Conservation (phyloP, 805 yeast genomes). For the Kazachstania psychrophila region DNA sequence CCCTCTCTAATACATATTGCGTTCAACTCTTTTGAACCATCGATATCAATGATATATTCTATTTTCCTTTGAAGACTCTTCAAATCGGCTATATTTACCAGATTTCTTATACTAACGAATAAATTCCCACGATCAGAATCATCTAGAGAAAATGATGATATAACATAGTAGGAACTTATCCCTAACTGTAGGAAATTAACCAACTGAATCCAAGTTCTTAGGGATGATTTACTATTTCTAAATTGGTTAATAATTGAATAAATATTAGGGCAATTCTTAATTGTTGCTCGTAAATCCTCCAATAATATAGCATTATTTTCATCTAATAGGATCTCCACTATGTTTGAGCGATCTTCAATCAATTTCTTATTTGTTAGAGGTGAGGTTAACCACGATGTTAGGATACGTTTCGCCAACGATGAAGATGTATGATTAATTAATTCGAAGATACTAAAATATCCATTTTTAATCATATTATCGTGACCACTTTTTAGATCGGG, state of each 20-base stretch:
- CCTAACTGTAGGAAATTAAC: slow-evolving; percentile 17
- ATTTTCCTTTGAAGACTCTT: slow-evolving; percentile 12
- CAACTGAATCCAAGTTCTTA: slow-evolving; percentile 27
- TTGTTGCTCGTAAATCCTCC: slow-evolving; percentile 13
- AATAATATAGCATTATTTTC: slow-evolving; percentile 14
- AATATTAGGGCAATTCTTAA: slow-evolving; percentile 29
- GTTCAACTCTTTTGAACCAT: slow-evolving; percentile 25
- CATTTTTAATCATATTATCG: slow-evolving; percentile 11
- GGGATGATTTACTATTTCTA: slow-evolving; percentile 21
- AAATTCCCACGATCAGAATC: slow-evolving; percentile 3
- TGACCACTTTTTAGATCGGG: slow-evolving; percentile 10
- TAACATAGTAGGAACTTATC: slow-evolving; percentile 9
- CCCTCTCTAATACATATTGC: slow-evolving; percentile 27
- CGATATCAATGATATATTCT: slow-evolving; percentile 32
- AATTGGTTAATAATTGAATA: slow-evolving; percentile 14
- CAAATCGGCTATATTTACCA: slow-evolving; percentile 8
- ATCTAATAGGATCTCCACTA: slow-evolving; percentile 20
- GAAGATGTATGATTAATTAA: slow-evolving; percentile 21
- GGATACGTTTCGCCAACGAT: slow-evolving; percentile 22
- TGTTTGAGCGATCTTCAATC: slow-evolving; percentile 27
- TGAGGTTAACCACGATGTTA: slow-evolving; percentile 30
- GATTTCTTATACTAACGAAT: slow-evolving; percentile 9
- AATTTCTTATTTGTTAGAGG: slow-evolving; percentile 26
- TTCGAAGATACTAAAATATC: slow-evolving; percentile 16
- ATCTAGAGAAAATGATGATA: slow-evolving; percentile 8